These are phyloP conservation scores for Lanzia echinophila DNA, from an alignment of 2,329 filamentous ascomycete genomes.

Conservation along the genomic window DNA sequence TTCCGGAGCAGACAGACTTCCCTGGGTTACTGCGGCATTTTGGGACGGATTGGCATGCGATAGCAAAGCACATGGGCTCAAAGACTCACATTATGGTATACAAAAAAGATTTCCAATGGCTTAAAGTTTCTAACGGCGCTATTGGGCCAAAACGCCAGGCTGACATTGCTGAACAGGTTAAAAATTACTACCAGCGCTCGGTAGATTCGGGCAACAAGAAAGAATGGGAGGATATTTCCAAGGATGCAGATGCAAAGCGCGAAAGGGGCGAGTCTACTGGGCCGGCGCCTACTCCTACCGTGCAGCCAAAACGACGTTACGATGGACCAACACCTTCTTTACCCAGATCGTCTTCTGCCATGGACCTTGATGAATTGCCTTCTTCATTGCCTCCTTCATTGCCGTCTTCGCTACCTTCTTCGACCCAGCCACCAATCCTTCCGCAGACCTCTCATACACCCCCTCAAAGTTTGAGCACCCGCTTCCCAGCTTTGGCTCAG, in stretches of 20 bases:
- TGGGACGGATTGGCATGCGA: slow-evolving; percentile 71
- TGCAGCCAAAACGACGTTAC: slow-evolving; percentile 44
- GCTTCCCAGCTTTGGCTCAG: slow-evolving; percentile 30
- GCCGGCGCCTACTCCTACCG: slow-evolving; percentile 50
- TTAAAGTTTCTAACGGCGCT: slow-evolving; percentile 22
- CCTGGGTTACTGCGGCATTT: slow-evolving; percentile 65
- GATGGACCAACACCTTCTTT: slow-evolving; percentile 37
- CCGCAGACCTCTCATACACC: slow-evolving; percentile 26
- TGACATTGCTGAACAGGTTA: slow-evolving; percentile 45
- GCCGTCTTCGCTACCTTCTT: slow-evolving; percentile 11
- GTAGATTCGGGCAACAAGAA: slow-evolving; percentile 49
- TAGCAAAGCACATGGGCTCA: slow-evolving; percentile 72
- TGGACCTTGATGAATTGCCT: slow-evolving; percentile 38
- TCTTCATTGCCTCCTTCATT: neutral
- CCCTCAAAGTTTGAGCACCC: slow-evolving; percentile 16
- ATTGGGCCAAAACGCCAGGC: slow-evolving; percentile 27
- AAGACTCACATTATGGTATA: slow-evolving; percentile 82
- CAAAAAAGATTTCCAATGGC: slow-evolving; percentile 25
- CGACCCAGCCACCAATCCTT: slow-evolving; percentile 15
- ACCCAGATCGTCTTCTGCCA: slow-evolving; percentile 43
- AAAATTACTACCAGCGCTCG: slow-evolving; percentile 61
- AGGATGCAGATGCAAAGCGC: slow-evolving; percentile 52
- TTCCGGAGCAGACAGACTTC: slow-evolving; percentile 74
- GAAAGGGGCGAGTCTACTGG: slow-evolving; percentile 52
- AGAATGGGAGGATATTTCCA: slow-evolving; percentile 54